phyloP scores from a whole-genome alignment of 139 green algal genomes.

The Asterochloris erici region DNA sequence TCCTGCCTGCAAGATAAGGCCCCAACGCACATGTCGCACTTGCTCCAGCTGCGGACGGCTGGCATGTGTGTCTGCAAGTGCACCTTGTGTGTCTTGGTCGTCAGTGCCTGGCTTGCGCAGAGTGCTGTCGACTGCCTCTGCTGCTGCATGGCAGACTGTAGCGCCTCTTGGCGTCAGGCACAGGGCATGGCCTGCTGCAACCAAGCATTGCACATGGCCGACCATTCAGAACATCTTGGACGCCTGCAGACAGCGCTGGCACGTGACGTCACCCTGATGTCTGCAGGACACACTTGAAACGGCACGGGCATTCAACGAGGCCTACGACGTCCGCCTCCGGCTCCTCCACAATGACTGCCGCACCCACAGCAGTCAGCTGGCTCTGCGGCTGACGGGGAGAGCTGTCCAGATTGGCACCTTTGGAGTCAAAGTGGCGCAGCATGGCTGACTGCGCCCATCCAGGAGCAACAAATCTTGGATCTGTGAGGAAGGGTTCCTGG shows the following conservation, averaged over 20 bases:
- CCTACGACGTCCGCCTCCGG: neutral
- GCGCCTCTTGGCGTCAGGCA: too few species aligned
- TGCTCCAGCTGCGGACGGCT: neutral
- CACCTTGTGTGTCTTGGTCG: neutral
- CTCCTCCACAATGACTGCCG: constrained; percentile 10
- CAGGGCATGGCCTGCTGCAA: too few species aligned
- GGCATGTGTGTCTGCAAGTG: neutral
- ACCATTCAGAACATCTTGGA: too few species aligned
- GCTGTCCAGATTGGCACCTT: neutral
- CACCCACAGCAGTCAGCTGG: neutral
- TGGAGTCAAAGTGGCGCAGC: neutral
- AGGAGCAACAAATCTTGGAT: neutral
- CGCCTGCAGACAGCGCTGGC: too few species aligned
- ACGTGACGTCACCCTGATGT: neutral
- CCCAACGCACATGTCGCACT: neutral
- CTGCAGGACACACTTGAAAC: neutral
- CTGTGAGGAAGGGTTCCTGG: neutral
- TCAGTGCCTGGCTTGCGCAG: neutral
- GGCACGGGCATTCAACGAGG: constrained; percentile 3
- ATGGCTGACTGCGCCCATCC: neutral
- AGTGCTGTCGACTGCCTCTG: too few species aligned
- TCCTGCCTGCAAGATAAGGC: too few species aligned
- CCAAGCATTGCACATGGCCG: too few species aligned
- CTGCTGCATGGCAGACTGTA: too few species aligned
- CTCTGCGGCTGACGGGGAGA: neutral